Conservation (phyloP, 495 filamentous ascomycete species). For the Tuber magnatum region DNA sequence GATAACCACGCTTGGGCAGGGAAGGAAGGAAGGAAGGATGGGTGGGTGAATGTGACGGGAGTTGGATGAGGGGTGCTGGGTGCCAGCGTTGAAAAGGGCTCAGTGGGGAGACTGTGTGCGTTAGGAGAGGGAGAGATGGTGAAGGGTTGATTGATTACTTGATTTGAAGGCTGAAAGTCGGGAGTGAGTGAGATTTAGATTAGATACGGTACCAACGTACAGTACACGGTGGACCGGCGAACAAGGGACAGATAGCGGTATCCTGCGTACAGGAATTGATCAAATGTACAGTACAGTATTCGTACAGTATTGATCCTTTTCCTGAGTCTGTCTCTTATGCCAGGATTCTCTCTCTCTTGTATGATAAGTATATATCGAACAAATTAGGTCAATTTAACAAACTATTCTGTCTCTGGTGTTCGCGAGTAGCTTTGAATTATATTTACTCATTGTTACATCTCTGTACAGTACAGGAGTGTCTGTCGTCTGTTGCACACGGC, state of each 20-base stretch:
- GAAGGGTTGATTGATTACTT: not conserved
- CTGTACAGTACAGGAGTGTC: constrained; percentile 16
- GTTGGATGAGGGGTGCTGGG: not conserved
- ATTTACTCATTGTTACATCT: not conserved
- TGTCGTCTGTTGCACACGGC: constrained; percentile 15
- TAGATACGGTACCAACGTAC: not conserved
- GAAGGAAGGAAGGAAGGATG: not conserved
- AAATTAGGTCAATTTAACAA: constrained; percentile 6
- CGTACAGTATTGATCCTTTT: no score
- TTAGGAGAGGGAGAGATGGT: not conserved
- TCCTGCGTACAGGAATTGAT: not conserved
- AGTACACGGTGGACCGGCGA: not conserved
- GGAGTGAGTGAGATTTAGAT: constrained; percentile 4
- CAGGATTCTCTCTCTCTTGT: not conserved
- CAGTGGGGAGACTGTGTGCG: not conserved
- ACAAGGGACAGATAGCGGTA: not conserved
- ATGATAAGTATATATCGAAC: constrained; percentile 10
- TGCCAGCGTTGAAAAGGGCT: not conserved
- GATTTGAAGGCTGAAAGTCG: not conserved
- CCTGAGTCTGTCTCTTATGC: not conserved
- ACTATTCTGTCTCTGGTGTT: not conserved
- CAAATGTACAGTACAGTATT: not conserved
- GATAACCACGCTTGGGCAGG: not conserved
- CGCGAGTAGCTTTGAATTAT: not conserved
- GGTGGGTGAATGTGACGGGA: not conserved